Evolutionary conservation across 1,284 basidiomycete genomes (phyloP), one percentile per base, ranked within the genome.

Genomic region (Trametes hirsuta): DNA sequence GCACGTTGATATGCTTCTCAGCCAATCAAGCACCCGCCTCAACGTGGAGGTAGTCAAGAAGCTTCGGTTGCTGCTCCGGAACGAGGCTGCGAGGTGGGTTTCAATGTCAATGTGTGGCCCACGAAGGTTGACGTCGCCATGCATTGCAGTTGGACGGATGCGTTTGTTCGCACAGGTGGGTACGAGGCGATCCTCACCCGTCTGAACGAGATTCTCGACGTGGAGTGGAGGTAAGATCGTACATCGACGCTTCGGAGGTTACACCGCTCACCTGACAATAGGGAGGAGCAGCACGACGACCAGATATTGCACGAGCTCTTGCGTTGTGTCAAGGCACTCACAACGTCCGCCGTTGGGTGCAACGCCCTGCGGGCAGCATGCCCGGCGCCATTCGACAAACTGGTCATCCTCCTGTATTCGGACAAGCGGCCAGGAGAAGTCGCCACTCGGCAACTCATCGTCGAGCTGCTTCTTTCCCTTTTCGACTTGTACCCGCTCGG

Each of bases 201-300:
- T 47, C 76, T 99, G n/a, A 92, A 95, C 62, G 97, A 99, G 74
- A 82, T 99, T 10, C 80, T 99, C 0, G 91, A 94, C 65, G 86
- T 98, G 50, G 97, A 99, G 77, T 99, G 97, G 97, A 87, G 95
- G 93, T 94, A 66, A 66, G 84, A 74, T 6, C 45, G 0, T 22
- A 25, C 18, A 18, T 40, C 11, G 0, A 15, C 24, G 8, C 24
- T 14, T 11, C 14, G 15, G 12, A 36, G 8, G 14, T 24, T 2
- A 44, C n/a, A n/a, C n/a, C n/a, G n/a, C n/a, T n/a, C n/a, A n/a
- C n/a, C n/a, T n/a, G n/a, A n/a, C n/a, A n/a, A n/a, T n/a, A n/a
- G n/a, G n/a, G 97, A 98, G 74, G 97, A 99, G 73, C 96, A 98
- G 72, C 96, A 97, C 68, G 97, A 98, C 71, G 97, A 99, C 72